Base-by-base conservation (phyloP, 163 green algal species). In the Chloromonas sp. region DNA sequence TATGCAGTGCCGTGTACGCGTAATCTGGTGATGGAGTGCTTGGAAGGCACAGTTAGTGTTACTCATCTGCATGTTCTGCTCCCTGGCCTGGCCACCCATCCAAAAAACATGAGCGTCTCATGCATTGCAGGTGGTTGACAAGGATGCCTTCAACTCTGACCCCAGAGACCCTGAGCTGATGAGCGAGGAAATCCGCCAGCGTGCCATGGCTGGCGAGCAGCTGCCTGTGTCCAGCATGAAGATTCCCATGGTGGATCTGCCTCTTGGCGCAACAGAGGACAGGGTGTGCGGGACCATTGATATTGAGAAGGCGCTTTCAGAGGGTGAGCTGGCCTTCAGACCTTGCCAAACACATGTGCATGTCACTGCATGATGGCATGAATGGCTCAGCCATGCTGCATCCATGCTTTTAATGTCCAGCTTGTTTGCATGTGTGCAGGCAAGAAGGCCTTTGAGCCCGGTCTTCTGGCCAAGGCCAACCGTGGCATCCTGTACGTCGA, bases 271-370 rank as follows among this genome's bases (percentile, higher is more conserved):
- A 82, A 97, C 96, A 76, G 96, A 99, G 92, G 96, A 99, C 89
- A 88, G 96, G 60, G 97, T 99, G 82, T 99, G 96, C 88, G 96
- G 96, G 58, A 98, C 96, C 82, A 98, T 99, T 83, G 95, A 99
- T 88, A 98, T 99, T 84, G 96, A 99, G 89, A 96, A 95, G 90
- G 96, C 84, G 71, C 74, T 91, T 78, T 89, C 88, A 5, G 88
- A 91, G 85, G 88, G 88, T 90, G 80, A 74, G 66, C 66, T 74
- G 66, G 66, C 66, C 36, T 36, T 36, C 36, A 36, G 36, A 36
- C 36, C 36, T 36, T 36, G 36, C 36, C 36, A 36, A 36, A 36
- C 36, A 36, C 66, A 15, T 5, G 66, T 74, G 66, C 66, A 15
- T 74, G 66, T 15, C 66, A 74, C 5, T 74, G 66, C 66, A 74